Evolutionary conservation across 1,139 yeast genomes (phyloP).

Genomic region (Taphrina flavorubra): DNA sequence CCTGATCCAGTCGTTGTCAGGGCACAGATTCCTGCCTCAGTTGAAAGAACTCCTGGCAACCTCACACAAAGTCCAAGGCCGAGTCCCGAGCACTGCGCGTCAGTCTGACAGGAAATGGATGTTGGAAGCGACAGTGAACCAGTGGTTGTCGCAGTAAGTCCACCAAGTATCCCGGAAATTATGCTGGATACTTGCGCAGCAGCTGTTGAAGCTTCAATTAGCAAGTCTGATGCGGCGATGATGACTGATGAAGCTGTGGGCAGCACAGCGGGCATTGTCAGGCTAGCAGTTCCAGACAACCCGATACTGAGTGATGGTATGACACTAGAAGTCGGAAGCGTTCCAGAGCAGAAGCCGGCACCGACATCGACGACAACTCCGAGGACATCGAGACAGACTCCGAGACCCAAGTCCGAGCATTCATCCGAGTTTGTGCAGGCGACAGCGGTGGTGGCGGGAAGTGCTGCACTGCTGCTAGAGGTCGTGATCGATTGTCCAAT

Average conservation of each 20-base stretch:
- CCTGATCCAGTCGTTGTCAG: background rate
- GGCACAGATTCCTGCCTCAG: slow-evolving; percentile 7
- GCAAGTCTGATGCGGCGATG: slow-evolving; percentile 2
- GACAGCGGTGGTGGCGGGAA: background rate
- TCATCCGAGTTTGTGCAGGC: background rate
- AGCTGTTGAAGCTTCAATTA: background rate
- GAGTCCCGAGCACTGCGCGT: slow-evolving; percentile 11
- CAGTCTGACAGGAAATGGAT: background rate
- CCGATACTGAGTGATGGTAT: too few species aligned
- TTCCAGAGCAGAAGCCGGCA: background rate
- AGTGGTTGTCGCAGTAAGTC: background rate
- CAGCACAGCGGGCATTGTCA: background rate
- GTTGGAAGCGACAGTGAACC: background rate
- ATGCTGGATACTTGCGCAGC: slow-evolving; percentile 1
- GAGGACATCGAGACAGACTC: slow-evolving; percentile 13
- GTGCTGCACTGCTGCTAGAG: background rate
- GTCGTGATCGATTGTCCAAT: background rate
- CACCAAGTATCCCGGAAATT: background rate
- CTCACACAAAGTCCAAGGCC: slow-evolving; percentile 24
- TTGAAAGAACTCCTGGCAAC: background rate
- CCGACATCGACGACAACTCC: slow-evolving; percentile 6
- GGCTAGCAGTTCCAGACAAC: background rate
- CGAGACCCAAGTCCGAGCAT: background rate
- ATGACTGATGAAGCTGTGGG: slow-evolving; percentile 1
- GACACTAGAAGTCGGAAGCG: background rate